A percentile compares a stretch with the other conserved stretches of the same genome.
Conservation (phyloP, 257 asterid genomes). For the Leptodermis oblonga region DNA sequence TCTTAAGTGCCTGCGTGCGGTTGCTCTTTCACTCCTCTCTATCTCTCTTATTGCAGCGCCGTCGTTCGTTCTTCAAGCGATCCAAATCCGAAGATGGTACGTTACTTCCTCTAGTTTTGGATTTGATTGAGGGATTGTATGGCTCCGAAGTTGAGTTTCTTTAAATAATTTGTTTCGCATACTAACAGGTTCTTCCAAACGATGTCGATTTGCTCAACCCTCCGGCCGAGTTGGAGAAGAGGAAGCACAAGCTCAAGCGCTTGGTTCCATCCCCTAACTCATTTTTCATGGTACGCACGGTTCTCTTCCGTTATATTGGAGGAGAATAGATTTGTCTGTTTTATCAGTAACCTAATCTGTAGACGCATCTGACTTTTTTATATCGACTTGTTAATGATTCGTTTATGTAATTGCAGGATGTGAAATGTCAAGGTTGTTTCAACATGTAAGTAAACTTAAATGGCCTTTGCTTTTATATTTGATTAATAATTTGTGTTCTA, state of each 20-base stretch:
- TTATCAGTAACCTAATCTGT: no score
- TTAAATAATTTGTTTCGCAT: neutral
- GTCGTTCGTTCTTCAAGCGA: neutral
- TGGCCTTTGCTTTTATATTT: neutral
- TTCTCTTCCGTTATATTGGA: neutral
- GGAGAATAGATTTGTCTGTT: no score
- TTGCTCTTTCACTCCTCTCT: neutral
- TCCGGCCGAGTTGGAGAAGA: slow-evolving; percentile 65
- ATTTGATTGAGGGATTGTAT: no score
- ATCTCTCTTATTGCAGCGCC: no score
- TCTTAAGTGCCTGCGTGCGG: neutral
- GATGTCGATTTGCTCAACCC: slow-evolving; percentile 62
- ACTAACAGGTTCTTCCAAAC: slow-evolving; percentile 44
- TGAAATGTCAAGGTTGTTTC: slow-evolving; percentile 65
- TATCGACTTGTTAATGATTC: neutral
- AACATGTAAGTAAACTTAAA: slow-evolving; percentile 40
- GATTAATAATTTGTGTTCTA: neutral
- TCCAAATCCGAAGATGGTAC: slow-evolving; percentile 9
- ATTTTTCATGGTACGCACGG: slow-evolving; percentile 40
- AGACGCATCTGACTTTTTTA: neutral
- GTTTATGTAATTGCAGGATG: slow-evolving; percentile 31
- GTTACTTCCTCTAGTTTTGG: neutral
- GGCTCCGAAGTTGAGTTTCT: neutral
- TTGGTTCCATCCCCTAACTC: slow-evolving; percentile 52
- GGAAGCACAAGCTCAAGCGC: slow-evolving; percentile 79